Evolutionary conservation across 345 rosid genomes (phyloP), one percentile per base, ranked within the genome.

Genomic region (Angophora floribunda): DNA sequence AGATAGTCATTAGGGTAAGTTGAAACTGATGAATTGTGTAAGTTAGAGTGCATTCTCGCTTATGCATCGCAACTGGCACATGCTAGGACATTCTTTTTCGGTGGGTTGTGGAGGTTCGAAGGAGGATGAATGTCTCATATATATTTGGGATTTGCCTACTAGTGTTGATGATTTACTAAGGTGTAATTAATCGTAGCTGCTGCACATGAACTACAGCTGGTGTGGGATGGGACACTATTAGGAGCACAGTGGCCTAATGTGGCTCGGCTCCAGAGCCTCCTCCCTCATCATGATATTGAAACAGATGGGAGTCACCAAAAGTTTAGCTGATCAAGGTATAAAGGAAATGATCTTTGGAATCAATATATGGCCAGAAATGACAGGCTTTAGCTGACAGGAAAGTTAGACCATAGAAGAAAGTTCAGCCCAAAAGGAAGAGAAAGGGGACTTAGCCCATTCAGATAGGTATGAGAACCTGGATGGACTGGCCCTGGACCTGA

Each of bases 141-240:
- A 19, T 36, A 36, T 32, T 32, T 36, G 79, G 45, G 22, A 67
- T 32, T 67, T 16, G 45, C 79, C 22, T 67, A 32, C 11, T 32
- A 9, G 79, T 44, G 8, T 32, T 65, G 78, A 30, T 65, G 78
- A 32, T 32, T 67, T 67, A 4, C 6, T 15, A 32, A 67, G 13
- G 32, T 16, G 79, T 17, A 67, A 67, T 32, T 32, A 32, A 19
- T 32, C 3, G 45, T 30, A 67, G 79, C 79, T 67, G 16, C 79
- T 16, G 79, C 79, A 32, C 22, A 67, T 19, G 79, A 70, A 47
- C 7, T 63, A 26, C 51, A 41, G 24, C 88, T 91, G 91, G 44
- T 88, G 59, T 91, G 93, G 96, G 95, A 92, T 63, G 92, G 88
- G 75, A 93, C 91, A 88, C 87, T 86, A 22, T 79, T 85, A 59